Evolutionary conservation across 192 early-diverging fungal genomes (phyloP).

Genomic region (Backusella westeae): DNA sequence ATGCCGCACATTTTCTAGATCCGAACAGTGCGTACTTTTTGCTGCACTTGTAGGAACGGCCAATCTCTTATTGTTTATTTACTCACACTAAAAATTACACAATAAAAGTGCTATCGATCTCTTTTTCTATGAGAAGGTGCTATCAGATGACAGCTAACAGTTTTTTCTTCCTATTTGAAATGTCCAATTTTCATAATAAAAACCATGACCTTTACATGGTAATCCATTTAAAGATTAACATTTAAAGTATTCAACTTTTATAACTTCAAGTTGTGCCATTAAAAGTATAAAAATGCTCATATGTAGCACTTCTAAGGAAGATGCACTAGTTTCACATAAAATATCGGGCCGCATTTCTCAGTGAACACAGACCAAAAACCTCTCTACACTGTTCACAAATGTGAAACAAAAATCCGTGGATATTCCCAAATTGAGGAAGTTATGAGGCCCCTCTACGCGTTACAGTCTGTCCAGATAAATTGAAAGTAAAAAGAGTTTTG

Average conservation of each 20-base stretch:
- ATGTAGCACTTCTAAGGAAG: background rate
- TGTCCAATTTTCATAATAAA: too few relatives aligned
- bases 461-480: background rate
- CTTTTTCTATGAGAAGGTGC: too few relatives aligned
- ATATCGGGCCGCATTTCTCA: background rate
- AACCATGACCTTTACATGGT: too few relatives aligned
- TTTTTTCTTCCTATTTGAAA: too few relatives aligned
- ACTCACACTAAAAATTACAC: background rate
- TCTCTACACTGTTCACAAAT: background rate
- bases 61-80: background rate
- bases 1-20: background rate
- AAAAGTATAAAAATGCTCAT: background rate
- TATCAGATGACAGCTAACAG: too few relatives aligned
- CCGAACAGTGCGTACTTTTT: background rate
- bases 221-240: too few relatives aligned
- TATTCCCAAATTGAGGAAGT: background rate
- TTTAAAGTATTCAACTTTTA: too few relatives aligned
- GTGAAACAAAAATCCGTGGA: background rate
- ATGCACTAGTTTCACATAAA: background rate
- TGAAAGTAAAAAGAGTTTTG: background rate
- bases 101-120: background rate
- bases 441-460: background rate
- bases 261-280: background rate
- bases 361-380: background rate
- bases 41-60: background rate